Evolutionary conservation across 2,329 filamentous ascomycete genomes (phyloP).

Genomic region (Nakataea oryzae): DNA sequence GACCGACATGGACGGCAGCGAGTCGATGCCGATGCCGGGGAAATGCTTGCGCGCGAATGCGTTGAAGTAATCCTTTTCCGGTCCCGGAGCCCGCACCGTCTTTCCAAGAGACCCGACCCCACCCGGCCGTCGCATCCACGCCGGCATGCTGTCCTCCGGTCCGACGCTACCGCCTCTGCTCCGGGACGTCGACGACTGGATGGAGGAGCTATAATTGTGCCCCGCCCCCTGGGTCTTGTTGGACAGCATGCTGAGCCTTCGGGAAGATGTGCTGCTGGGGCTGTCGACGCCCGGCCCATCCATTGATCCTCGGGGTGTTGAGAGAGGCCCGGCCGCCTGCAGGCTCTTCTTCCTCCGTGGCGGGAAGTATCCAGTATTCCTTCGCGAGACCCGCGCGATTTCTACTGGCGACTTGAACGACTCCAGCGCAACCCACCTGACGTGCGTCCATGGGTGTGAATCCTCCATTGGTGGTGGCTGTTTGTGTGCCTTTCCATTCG

Average conservation of each 20-base stretch:
- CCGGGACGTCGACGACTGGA: conserved; percentile 21
- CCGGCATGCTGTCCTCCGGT: conserved; percentile 28
- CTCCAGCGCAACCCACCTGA: conserved; percentile 79
- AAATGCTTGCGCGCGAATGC: conserved; percentile 75
- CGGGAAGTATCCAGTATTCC: conserved; percentile 82
- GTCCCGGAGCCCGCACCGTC: conserved; percentile 64
- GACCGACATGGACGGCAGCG: conserved; percentile 55
- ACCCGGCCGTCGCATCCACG: conserved; percentile 71
- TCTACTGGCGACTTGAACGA: conserved; percentile 61
- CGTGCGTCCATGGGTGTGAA: conserved; percentile 70
- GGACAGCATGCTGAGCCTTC: conserved; percentile 29
- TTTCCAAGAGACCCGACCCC: conserved; percentile 75
- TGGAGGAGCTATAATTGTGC: conserved; percentile 10
- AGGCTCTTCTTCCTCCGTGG: conserved; percentile 79
- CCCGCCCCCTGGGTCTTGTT: conserved; percentile 18
- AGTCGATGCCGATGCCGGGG: conserved; percentile 64
- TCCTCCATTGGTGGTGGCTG: conserved; percentile 27
- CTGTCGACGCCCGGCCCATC: conserved; percentile 36
- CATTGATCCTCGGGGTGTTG: conserved; percentile 57
- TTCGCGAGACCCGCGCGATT: conserved; percentile 73
- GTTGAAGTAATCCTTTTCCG: conserved; percentile 75
- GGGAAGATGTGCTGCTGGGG: conserved; percentile 23
- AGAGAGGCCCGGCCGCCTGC: conserved; percentile 51
- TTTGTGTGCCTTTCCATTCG: conserved; percentile 20
- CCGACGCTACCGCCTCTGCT: conserved; percentile 26